Conservation (phyloP, 2,329 filamentous ascomycete genomes). For the Penicillium paneum region DNA sequence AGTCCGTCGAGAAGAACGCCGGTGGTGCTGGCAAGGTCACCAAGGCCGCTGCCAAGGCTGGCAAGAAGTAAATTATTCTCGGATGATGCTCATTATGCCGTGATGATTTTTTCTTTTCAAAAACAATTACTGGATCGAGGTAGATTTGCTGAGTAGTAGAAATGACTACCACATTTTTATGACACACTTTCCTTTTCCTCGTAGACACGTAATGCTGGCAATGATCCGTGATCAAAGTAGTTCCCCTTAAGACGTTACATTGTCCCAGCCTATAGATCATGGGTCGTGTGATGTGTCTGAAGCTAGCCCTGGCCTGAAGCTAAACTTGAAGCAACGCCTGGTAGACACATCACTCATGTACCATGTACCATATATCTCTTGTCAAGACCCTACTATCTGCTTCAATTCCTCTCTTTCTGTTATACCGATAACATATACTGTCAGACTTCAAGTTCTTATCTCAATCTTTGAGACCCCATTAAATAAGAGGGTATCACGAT, state of each 20-base stretch:
- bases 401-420: neutral
- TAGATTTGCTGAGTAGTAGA: constrained; percentile 27
- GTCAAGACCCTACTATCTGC: neutral
- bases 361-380: no score
- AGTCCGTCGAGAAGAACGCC: constrained; percentile 69
- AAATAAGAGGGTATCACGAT: neutral
- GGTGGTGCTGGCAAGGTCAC: constrained; percentile 59
- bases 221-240: neutral
- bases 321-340: no score
- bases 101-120: constrained; percentile 28
- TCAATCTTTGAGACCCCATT: neutral
- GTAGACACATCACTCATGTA: no score
- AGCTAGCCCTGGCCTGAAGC: no score
- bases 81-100: constrained; percentile 24
- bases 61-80: constrained; percentile 64
- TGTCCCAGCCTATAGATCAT: neutral
- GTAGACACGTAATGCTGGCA: neutral
- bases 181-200: constrained; percentile 1
- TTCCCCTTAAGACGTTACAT: fast-evolving
- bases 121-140: constrained; percentile 24
- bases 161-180: constrained; percentile 21
- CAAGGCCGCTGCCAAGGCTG: constrained; percentile 64
- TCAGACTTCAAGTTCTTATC: neutral
- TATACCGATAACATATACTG: neutral
- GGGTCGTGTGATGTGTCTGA: no score